These are phyloP conservation scores for Heteromeles arbutifolia DNA, from an alignment of 306 rosid genomes.

Conservation along the genomic window DNA sequence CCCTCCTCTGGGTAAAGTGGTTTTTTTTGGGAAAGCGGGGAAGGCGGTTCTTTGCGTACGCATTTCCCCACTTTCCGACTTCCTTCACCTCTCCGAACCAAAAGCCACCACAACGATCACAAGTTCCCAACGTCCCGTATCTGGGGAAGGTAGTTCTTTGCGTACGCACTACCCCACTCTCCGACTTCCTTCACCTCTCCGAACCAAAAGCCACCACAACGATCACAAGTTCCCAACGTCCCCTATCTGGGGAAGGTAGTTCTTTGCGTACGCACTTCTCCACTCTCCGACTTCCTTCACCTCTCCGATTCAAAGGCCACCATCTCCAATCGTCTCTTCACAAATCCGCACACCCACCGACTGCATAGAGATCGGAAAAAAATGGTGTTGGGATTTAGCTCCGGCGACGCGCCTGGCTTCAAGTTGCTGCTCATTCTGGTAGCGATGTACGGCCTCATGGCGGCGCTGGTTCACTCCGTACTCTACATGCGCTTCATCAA, in stretches of 20 bases:
- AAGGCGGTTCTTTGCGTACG: too few relatives aligned
- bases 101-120: too few relatives aligned
- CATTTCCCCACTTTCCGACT: too few relatives aligned
- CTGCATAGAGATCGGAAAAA: background rate
- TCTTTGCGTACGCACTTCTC: background rate
- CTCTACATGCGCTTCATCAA: constrained; percentile 68
- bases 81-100: too few relatives aligned
- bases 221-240: background rate
- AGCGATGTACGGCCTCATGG: constrained; percentile 50
- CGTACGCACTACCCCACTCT: too few relatives aligned
- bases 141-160: too few relatives aligned
- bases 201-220: too few relatives aligned
- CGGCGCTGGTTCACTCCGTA: constrained; percentile 53
- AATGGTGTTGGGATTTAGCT: constrained; percentile 51
- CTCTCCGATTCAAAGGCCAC: background rate
- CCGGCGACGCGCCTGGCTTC: constrained; percentile 57
- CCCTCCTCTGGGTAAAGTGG: too few relatives aligned
- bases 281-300: background rate
- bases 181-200: too few relatives aligned
- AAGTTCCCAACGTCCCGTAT: too few relatives aligned
- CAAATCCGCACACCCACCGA: background rate
- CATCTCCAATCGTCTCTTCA: background rate
- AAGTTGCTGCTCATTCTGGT: constrained; percentile 51
- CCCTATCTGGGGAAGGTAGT: background rate
- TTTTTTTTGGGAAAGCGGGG: too few relatives aligned